Percentiles rank a stretch among this genome's conserved stretches.
Conservation (phyloP, 2,329 filamentous ascomycete species). For the Onygenales sp. region DNA sequence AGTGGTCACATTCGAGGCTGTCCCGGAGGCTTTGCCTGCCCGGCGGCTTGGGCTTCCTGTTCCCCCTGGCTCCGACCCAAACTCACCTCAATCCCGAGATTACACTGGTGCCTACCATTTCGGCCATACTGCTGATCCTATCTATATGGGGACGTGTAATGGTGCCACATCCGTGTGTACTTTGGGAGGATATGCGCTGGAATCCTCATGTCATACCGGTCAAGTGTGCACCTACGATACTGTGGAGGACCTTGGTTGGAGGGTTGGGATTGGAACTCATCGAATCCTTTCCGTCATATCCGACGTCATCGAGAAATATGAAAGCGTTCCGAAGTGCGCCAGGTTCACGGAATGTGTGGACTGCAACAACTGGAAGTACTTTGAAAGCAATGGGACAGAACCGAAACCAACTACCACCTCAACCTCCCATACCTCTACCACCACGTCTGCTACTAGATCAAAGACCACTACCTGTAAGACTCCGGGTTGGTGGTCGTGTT, state of each 20-base stretch:
- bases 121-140: constrained; percentile 89
- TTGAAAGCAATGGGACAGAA: constrained; percentile 81
- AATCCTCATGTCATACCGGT: constrained; percentile 85
- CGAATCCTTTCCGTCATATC: constrained; percentile 81
- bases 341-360: constrained; percentile 74
- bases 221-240: constrained; percentile 86
- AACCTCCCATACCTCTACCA: constrained; percentile 47
- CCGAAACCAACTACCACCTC: constrained; percentile 54
- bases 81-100: constrained; percentile 58
- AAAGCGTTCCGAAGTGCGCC: constrained; percentile 66
- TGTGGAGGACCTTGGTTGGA: constrained; percentile 82
- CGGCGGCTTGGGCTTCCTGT: constrained; percentile 74
- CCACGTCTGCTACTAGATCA: constrained; percentile 46
- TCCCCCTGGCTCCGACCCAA: constrained; percentile 67
- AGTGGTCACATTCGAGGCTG: constrained; percentile 85
- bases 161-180: constrained; percentile 82
- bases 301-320: constrained; percentile 77
- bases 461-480: constrained; percentile 82
- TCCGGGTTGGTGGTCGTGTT: constrained; percentile 77
- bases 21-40: constrained; percentile 81
- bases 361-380: constrained; percentile 90
- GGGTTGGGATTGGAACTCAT: constrained; percentile 83
- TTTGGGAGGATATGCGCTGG: constrained; percentile 85
- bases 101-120: constrained; percentile 80
- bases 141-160: constrained; percentile 91